phyloP scores from a whole-genome alignment of 1,284 basidiomycete genomes.

The Ceratobasidium sp. region DNA sequence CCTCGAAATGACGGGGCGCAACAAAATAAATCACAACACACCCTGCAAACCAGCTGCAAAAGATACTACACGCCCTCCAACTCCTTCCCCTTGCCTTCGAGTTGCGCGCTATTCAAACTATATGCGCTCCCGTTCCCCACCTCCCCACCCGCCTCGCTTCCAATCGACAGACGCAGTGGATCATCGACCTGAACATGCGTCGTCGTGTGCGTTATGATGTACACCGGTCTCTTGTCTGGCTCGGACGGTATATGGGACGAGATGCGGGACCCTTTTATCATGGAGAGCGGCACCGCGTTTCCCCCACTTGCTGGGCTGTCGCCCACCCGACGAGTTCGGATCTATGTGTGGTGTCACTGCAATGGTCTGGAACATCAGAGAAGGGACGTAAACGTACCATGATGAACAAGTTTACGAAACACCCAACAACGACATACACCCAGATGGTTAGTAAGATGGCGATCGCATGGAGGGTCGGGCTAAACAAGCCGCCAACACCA shows the following conservation, averaged over 20 bases:
- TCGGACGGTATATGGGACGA: constrained; percentile 28
- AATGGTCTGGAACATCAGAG: background rate
- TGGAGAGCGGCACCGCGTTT: constrained; percentile 19
- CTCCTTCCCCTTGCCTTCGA: background rate
- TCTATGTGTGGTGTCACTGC: background rate
- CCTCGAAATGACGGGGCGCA: no score
- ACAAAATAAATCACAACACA: no score
- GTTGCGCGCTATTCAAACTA: constrained; percentile 10
- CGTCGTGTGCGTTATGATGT: constrained; percentile 30
- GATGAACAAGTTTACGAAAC: constrained; percentile 36
- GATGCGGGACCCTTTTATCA: constrained; percentile 22
- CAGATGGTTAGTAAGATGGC: constrained; percentile 32
- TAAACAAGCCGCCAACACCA: background rate
- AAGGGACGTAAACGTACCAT: background rate
- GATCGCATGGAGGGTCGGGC: constrained; percentile 30
- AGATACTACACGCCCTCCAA: no score
- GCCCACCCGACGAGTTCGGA: constrained; percentile 29
- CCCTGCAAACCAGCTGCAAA: no score
- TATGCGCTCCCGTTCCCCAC: constrained; percentile 16
- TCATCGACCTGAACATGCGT: constrained; percentile 38
- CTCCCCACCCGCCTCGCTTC: constrained; percentile 3
- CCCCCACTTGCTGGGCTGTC: constrained; percentile 18
- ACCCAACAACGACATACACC: constrained; percentile 33
- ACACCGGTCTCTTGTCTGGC: constrained; percentile 22
- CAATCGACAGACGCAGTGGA: constrained; percentile 4